A percentile compares a stretch with the other conserved stretches of the same genome.
Conservation (phyloP, 1,284 basidiomycete species). For the Rhodotorula mucilaginosa region DNA sequence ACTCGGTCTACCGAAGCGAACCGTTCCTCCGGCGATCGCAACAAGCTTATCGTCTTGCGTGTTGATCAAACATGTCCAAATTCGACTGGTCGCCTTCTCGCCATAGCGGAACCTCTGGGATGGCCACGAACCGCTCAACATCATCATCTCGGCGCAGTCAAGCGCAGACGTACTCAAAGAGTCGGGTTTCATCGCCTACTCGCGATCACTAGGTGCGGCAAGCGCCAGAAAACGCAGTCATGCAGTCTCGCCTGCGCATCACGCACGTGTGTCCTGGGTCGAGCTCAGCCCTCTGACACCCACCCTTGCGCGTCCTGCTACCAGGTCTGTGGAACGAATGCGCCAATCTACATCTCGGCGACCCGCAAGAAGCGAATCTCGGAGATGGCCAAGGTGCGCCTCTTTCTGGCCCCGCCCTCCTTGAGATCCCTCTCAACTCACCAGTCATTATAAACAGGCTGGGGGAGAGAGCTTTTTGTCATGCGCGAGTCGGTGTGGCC, state of each 20-base stretch:
- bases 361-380: conserved; percentile 48
- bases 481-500: conserved; percentile 44
- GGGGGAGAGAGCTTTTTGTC: conserved; percentile 47
- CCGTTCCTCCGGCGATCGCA: no score
- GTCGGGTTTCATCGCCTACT: conserved; percentile 47
- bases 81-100: background rate
- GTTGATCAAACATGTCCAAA: background rate
- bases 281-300: background rate
- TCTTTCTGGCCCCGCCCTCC: conserved; percentile 32
- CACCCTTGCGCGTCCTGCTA: background rate
- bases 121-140: conserved; percentile 48
- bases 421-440: conserved; percentile 7
- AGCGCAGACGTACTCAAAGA: conserved; percentile 47
- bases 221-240: no score
- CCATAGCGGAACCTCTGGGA: conserved; percentile 45
- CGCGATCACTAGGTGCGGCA: conserved; percentile 46
- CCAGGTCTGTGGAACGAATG: conserved; percentile 46
- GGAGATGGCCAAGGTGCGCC: conserved; percentile 47
- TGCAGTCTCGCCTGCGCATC: no score
- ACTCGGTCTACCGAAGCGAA: background rate
- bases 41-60: no score
- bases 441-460: conserved; percentile 40
- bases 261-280: no score
- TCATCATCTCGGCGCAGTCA: conserved; percentile 48
- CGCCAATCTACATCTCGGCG: conserved; percentile 48